Evolutionary conservation across 768 basidiomycete species (phyloP), one percentile per base, ranked within the genome.

Genomic region (Leccinum variicolor): DNA sequence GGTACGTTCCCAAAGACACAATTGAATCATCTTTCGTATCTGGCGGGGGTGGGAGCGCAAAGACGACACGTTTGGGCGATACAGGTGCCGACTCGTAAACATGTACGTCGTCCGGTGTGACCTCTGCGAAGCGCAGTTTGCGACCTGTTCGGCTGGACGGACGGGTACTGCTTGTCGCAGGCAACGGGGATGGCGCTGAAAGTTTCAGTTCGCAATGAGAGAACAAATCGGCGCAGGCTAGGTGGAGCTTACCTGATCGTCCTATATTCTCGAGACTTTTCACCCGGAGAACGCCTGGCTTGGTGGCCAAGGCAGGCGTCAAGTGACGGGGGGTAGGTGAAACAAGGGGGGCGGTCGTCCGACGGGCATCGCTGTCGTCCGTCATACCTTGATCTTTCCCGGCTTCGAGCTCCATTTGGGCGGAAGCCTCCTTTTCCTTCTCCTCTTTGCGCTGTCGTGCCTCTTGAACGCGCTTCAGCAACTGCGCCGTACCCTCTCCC

Each of bases 41-140:
- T 61, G 55, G 71, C 59, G 59, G 67, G 71, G 62, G 77, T 5
- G 83, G 85, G 2, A 90, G 76, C 0, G 90, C 84, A 1, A 90
- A 73, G 0, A 72, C 52, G 2, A 74, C 66, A 57, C 78, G 81
- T 59, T 79, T 81, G n/a, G 91, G 91, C 3, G 92, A 91, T 2
- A 87, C 76, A 4, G 90, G 91, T 2, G 84, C 86, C 14, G 90
- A 92, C 64, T 91, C 88, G 65, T 93, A 93, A 1, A 93, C 86
- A 70, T 90, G 80, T 2, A 93, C 83, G 65, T 92, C 88, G n/a
- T 81, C 73, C 0, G 89, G 84, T 1, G 80, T 82, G 15, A 91
- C 76, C 39, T 92, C 85, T 31, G 90, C 88, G 64, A 94, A 94
- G 17, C 91, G 84, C 29, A 92, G 72, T 61, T 74, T 83, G 14